Conservation (phyloP, 2,329 filamentous ascomycete species). For the Colletotrichum cereale region DNA sequence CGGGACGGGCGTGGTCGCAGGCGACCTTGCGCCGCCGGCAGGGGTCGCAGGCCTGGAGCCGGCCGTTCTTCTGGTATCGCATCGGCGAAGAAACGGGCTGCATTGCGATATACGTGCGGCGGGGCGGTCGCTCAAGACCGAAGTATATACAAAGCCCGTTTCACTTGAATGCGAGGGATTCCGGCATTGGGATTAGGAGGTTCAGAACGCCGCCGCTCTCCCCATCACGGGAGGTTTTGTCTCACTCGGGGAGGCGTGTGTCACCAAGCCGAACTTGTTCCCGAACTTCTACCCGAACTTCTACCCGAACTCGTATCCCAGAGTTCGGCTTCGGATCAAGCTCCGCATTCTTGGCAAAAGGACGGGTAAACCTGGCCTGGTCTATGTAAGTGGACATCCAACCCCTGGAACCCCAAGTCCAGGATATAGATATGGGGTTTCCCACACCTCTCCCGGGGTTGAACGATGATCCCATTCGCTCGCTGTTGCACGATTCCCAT, state of each 20-base stretch:
- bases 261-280: background rate
- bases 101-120: slow-evolving; percentile 1
- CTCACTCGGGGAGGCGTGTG: background rate
- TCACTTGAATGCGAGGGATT: background rate
- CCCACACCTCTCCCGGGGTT: background rate
- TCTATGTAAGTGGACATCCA: too few relatives aligned
- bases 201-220: background rate
- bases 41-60: slow-evolving; percentile 48
- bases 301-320: too few relatives aligned
- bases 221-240: background rate
- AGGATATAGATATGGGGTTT: too few relatives aligned
- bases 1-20: slow-evolving; percentile 56
- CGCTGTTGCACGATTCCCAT: background rate
- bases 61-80: slow-evolving; percentile 33
- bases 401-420: background rate
- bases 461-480: background rate
- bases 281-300: background rate
- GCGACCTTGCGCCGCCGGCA: slow-evolving; percentile 57
- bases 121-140: background rate
- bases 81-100: slow-evolving; percentile 16
- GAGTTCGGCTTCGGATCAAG: slow-evolving; percentile 13
- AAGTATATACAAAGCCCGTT: too few relatives aligned
- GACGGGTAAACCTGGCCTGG: too few relatives aligned
- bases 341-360: slow-evolving; percentile 1
- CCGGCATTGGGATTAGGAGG: background rate